phyloP scores from a whole-genome alignment of 2,329 filamentous ascomycete species.

The Cercospora zeae-maydis region DNA sequence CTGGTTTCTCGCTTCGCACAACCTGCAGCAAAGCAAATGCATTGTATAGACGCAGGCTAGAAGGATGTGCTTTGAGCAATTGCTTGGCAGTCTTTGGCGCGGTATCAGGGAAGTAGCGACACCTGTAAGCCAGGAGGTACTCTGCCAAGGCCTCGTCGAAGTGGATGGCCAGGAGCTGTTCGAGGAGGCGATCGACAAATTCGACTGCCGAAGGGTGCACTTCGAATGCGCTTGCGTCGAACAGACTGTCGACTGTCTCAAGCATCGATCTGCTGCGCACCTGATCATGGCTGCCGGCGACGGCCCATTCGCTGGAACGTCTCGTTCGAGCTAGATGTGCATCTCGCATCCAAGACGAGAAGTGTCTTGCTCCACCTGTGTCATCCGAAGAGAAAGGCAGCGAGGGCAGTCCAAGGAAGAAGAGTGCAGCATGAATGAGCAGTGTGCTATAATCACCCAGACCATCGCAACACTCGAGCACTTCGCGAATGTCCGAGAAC shows the following conservation, averaged over 20 bases:
- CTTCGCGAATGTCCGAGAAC: slow-evolving; percentile 67
- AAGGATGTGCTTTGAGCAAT: slow-evolving; percentile 65
- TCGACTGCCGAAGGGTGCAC: neutral
- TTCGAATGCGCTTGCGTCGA: slow-evolving; percentile 7
- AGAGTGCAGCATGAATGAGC: slow-evolving; percentile 64
- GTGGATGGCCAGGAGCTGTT: slow-evolving; percentile 51
- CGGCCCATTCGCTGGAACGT: neutral
- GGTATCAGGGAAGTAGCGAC: slow-evolving; percentile 48
- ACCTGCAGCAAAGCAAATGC: slow-evolving; percentile 72
- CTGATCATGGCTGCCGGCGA: neutral
- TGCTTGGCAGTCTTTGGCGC: slow-evolving; percentile 69
- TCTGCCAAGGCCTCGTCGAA: slow-evolving; percentile 57
- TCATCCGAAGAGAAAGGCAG: slow-evolving; percentile 36
- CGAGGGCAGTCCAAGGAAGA: slow-evolving; percentile 50
- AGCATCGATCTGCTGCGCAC: neutral
- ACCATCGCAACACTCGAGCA: slow-evolving; percentile 47
- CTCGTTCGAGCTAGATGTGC: slow-evolving; percentile 9
- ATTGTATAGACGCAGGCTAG: slow-evolving; percentile 69
- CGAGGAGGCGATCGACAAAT: slow-evolving; percentile 51
- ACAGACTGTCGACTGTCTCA: slow-evolving; percentile 19
- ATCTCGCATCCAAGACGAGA: slow-evolving; percentile 5
- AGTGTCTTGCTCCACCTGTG: neutral
- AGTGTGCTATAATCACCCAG: neutral
- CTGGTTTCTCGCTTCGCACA: slow-evolving; percentile 45
- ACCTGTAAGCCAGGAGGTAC: slow-evolving; percentile 68